Evolutionary conservation across 805 yeast species (phyloP).

Genomic region (Ogataea methanolica): DNA sequence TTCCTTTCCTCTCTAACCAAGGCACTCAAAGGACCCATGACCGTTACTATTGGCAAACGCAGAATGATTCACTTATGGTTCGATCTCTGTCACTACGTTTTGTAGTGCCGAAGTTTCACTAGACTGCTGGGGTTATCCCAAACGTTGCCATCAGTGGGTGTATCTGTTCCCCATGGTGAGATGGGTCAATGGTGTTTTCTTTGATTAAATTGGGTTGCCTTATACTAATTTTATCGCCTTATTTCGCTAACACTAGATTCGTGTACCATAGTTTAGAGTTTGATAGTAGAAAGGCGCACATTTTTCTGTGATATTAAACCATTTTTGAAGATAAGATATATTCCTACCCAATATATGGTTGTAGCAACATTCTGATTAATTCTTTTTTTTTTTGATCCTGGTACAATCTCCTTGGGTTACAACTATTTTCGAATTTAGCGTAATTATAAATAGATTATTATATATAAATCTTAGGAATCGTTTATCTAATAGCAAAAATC

Average conservation of each 20-base stretch:
- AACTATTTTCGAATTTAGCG: too few species aligned
- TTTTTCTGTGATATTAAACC: not conserved
- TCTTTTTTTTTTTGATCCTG: too few species aligned
- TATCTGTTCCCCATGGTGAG: slow-evolving; percentile 4
- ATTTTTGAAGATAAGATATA: not conserved
- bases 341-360: too few species aligned
- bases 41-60: slow-evolving; percentile 3
- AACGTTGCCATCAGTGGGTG: not conserved
- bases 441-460: too few species aligned
- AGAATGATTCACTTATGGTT: not conserved
- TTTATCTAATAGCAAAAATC: too few species aligned
- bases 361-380: too few species aligned
- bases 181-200: slow-evolving; percentile 2
- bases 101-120: not conserved
- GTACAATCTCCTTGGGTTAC: too few species aligned
- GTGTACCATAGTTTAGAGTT: slow-evolving; percentile 31
- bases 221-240: slow-evolving; percentile 18
- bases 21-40: not conserved
- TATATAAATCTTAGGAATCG: too few species aligned
- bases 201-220: not conserved
- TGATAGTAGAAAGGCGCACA: slow-evolving; percentile 36
- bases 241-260: slow-evolving; percentile 36
- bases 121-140: not conserved
- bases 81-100: not conserved
- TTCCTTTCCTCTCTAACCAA: not conserved